Evolutionary conservation across 257 asterid species (phyloP).

Genomic region (Forsythia suspensa): DNA sequence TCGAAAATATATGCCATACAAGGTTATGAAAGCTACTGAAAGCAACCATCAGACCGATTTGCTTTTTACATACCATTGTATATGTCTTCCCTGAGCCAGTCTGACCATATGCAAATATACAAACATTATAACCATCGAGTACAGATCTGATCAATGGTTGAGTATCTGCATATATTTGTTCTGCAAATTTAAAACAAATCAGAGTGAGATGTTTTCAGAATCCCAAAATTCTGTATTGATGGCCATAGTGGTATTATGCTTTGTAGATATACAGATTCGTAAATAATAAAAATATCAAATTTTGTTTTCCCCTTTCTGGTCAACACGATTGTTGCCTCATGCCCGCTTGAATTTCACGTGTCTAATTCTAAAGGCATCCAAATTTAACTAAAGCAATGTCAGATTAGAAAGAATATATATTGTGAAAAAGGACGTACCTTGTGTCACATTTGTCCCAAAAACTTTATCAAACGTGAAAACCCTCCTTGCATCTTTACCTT

Average conservation of each 20-base stretch:
- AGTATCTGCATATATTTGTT: constrained; percentile 73
- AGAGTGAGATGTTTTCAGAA: constrained; percentile 22
- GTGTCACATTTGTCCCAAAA: constrained; percentile 67
- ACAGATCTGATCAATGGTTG: constrained; percentile 82
- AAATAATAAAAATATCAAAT: not conserved
- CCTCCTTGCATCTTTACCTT: constrained; percentile 79
- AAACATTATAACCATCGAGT: constrained; percentile 86
- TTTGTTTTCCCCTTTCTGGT: not conserved
- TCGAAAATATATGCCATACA: not conserved
- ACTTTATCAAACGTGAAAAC: constrained; percentile 82
- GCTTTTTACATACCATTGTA: constrained; percentile 63
- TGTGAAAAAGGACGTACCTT: constrained; percentile 48
- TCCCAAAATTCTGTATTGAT: not conserved
- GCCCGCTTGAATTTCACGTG: not conserved
- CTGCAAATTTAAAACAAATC: constrained; percentile 45
- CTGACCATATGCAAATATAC: constrained; percentile 93
- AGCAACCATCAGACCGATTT: constrained; percentile 6
- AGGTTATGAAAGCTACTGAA: constrained; percentile 5
- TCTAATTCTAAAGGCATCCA: constrained; percentile 4
- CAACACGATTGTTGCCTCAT: not conserved
- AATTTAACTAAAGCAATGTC: constrained; percentile 6
- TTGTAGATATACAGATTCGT: not conserved
- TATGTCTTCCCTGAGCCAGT: constrained; percentile 95
- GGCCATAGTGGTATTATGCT: not conserved
- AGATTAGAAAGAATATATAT: constrained; percentile 14